These are phyloP conservation scores for Ophiostoma pallidulum DNA, from an alignment of 2,329 filamentous ascomycete genomes.

Conservation along the genomic window DNA sequence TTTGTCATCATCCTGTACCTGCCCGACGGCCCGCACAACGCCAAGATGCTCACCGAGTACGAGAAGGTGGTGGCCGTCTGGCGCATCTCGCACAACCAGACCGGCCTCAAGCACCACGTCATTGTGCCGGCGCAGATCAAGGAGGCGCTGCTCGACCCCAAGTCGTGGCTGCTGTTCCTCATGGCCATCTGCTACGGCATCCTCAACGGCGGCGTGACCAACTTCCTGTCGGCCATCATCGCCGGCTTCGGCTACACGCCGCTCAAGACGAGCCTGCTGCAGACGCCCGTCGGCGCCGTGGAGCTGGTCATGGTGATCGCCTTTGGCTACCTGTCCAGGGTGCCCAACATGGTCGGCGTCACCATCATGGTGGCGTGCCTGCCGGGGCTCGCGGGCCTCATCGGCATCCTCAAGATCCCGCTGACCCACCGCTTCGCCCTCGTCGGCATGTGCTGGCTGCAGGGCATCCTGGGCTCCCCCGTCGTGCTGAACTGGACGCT, in stretches of 20 bases:
- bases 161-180: slow-evolving; percentile 22
- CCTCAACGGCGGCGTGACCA: slow-evolving; percentile 33
- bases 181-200: slow-evolving; percentile 26
- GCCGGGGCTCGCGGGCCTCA: slow-evolving; percentile 32
- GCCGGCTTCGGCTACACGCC: slow-evolving; percentile 26
- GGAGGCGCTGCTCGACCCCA: slow-evolving; percentile 22
- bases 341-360: slow-evolving; percentile 29
- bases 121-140: slow-evolving; percentile 26
- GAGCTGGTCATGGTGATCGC: slow-evolving; percentile 19
- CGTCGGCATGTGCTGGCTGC: slow-evolving; percentile 44
- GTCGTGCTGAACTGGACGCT: slow-evolving; percentile 44
- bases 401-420: slow-evolving; percentile 39
- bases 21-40: slow-evolving; percentile 27
- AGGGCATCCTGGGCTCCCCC: slow-evolving; percentile 39
- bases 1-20: slow-evolving; percentile 20
- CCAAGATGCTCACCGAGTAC: slow-evolving; percentile 26
- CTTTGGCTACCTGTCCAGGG: slow-evolving; percentile 35
- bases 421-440: slow-evolving; percentile 37
- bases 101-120: slow-evolving; percentile 31
- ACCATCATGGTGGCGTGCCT: slow-evolving; percentile 15
- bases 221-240: slow-evolving; percentile 35
- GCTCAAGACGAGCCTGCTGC: slow-evolving; percentile 31
- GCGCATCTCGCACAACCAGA: slow-evolving; percentile 30
- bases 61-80: slow-evolving; percentile 31
- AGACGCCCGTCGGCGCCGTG: slow-evolving; percentile 32